Evolutionary conservation across 2,329 filamentous ascomycete species (phyloP), one percentile per base, ranked within the genome.

Genomic region (Trichophyton mentagrophytes): DNA sequence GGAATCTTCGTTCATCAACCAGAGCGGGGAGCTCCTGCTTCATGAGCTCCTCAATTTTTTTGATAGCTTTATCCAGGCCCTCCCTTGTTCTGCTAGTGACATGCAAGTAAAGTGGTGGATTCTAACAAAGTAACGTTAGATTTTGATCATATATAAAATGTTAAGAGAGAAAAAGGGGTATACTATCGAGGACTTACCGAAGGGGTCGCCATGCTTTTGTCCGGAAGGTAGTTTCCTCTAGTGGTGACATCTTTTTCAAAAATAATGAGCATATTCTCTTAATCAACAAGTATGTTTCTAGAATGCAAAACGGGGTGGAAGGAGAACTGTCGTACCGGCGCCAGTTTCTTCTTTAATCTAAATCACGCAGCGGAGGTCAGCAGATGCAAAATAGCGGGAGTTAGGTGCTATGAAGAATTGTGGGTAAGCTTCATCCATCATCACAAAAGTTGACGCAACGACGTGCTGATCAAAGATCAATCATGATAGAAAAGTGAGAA

Each of bases 301-400:
- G 69, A 76, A 76, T 74, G 73, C 70, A 73, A 75, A 68, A 66
- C 67, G 67, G 69, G 69, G 63, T 69, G 74, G 40, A 76, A 74
- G 65, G 62, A 78, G 76, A 77, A 79, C 74, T 78, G 80, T 84
- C 91, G 86, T 99, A 99, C 93, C 93, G 82, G 93, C 92, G 83
- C 93, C 93, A 86, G 92, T 97, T 72, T 96, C 90, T 80, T 96
- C 92, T 87, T 96, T 95, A 72, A 99, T 99, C 93, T 99, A 91
- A 70, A 88, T 85, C 85, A 93, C 83, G 85, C 82, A 86, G 78
- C 78, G 78, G 82, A 86, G 84, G 91, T 96, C 85, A 97, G 91
- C 90, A 93, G 85, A 85, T 89, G 88, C 84, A 86, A 89, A 84
- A 85, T 84, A 86, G 83, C 82, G 79, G 74, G 74, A 67, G 68